Evolutionary conservation across 306 rosid genomes (phyloP), one percentile per base, ranked within the genome.

Genomic region (Prunus dulcis): DNA sequence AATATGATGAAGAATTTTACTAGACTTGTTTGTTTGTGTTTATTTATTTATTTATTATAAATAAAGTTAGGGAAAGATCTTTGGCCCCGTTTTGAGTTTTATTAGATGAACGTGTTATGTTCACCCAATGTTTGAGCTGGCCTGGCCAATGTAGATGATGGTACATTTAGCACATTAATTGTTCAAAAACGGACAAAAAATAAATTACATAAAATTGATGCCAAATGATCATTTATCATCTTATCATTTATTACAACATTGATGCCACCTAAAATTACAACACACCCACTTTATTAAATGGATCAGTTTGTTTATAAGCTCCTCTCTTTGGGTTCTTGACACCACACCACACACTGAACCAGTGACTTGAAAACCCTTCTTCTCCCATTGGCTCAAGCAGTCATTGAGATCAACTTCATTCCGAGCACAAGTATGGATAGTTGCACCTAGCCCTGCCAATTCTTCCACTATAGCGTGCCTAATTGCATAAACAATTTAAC

Each of bases 321-420:
- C 72, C 67, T 70, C 88, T 81, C 92, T 85, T 80, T 88, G 92
- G 14, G 73, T 80, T 53, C 88, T 82, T 68, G 80, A 25, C 0
- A 96, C 83, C 63, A 92, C 87, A 82, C 90, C 96, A 76, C 89
- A 92, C 22, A 88, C 76, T 2, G 97, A 92, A 46, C 90, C 98
- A 78, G 80, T 82, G 76, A 93, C 88, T 27, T 52, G 27, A 80
- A 87, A 87, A 52, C 89, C 88, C 67, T 82, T 86, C 80, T 51
- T 53, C 75, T 78, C 83, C 94, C 96, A 93, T 25, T 41, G n/a
- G 9, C 5, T 53, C 50, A 76, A 5, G 52, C 80, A 77, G 12
- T 57, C 51, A 28, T 71, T n/a, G 19, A 71, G 64, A 1, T 18
- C 9, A 3, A 25, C 27, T 53, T 71, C 69, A 3, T 45, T 69